phyloP scores from a whole-genome alignment of 2,329 filamentous ascomycete species.

The Hypomyces perniciosus region DNA sequence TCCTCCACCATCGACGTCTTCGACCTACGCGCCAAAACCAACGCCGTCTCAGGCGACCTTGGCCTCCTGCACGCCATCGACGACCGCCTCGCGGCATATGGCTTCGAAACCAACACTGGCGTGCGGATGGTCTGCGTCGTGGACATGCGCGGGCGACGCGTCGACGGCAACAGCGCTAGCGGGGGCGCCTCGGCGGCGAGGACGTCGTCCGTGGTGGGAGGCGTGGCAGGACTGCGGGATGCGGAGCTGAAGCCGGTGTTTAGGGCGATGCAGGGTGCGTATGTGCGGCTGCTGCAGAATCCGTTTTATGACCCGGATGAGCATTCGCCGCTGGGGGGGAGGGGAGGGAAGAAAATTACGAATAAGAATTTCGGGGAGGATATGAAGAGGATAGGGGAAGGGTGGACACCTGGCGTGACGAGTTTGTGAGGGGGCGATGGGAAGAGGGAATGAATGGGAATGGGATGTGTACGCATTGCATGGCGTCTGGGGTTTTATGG shows the following conservation, averaged over 20 bases:
- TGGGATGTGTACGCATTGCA: slow-evolving; percentile 7
- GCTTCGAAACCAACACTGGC: slow-evolving; percentile 93
- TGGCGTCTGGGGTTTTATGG: slow-evolving; percentile 3
- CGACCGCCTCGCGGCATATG: slow-evolving; percentile 88
- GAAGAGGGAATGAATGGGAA: neutral
- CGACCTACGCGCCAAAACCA: slow-evolving; percentile 71
- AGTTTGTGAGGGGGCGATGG: slow-evolving; percentile 42
- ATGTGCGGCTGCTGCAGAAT: slow-evolving; percentile 82
- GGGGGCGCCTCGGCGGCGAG: slow-evolving; percentile 12
- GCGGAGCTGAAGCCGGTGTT: slow-evolving; percentile 90
- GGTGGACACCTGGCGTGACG: slow-evolving; percentile 70
- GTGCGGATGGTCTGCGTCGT: slow-evolving; percentile 86
- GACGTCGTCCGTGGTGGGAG: slow-evolving; percentile 25
- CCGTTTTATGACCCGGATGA: slow-evolving; percentile 92
- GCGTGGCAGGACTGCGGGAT: slow-evolving; percentile 64
- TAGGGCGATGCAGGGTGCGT: slow-evolving; percentile 85
- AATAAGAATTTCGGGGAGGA: slow-evolving; percentile 77
- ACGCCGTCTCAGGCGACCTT: slow-evolving; percentile 71
- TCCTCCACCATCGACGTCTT: slow-evolving; percentile 92
- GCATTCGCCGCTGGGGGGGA: slow-evolving; percentile 54
- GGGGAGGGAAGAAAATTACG: slow-evolving; percentile 64
- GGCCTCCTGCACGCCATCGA: slow-evolving; percentile 90
- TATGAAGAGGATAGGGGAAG: slow-evolving; percentile 77
- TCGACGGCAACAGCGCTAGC: slow-evolving; percentile 8
- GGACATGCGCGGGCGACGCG: slow-evolving; percentile 59